Percentiles rank a stretch among this genome's conserved stretches.
Conservation (phyloP, 495 filamentous ascomycete genomes). For the Aspergillus sclerotiicarbonarius region DNA sequence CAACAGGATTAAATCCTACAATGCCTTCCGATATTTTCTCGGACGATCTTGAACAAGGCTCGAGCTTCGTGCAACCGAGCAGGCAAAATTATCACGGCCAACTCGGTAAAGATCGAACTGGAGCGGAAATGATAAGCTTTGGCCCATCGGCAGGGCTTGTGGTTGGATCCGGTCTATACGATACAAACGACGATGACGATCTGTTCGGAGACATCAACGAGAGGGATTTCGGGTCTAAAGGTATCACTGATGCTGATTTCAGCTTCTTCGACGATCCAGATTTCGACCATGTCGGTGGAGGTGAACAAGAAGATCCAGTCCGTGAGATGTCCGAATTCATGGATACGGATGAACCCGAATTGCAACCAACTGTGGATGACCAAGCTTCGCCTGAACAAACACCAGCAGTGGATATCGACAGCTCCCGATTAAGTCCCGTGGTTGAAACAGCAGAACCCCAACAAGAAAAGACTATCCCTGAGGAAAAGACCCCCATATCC, state of each 20-base stretch:
- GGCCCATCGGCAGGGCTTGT: conserved; percentile 24
- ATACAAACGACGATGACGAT: conserved; percentile 56
- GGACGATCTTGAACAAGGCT: conserved; percentile 28
- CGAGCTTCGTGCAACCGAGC: conserved; percentile 11
- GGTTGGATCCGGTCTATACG: conserved; percentile 44
- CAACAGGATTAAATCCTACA: conserved; percentile 27
- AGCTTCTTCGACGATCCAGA: conserved; percentile 79
- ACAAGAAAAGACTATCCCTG: conserved; percentile 9
- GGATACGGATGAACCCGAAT: conserved; percentile 13
- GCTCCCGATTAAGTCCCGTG: conserved; percentile 1
- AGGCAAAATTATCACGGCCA: conserved; percentile 15
- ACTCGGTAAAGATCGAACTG: conserved; percentile 22
- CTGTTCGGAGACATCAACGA: conserved; percentile 69
- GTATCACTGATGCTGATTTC: conserved; percentile 86
- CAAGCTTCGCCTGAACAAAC: conserved; percentile 1
- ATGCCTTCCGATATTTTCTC: conserved; percentile 29
- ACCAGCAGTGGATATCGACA: conserved; percentile 2
- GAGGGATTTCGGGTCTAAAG: conserved; percentile 75
- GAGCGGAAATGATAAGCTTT: conserved; percentile 23
- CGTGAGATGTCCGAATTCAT: conserved; percentile 16
- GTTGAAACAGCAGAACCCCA: not conserved
- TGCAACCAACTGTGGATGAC: conserved; percentile 7
- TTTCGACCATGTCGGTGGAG: conserved; percentile 33
- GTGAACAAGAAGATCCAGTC: conserved; percentile 8
- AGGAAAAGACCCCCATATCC: not conserved